A percentile compares a stretch with the other conserved stretches of the same genome.
Conservation (phyloP, 495 filamentous ascomycete species). For the Penicillium alfredii region DNA sequence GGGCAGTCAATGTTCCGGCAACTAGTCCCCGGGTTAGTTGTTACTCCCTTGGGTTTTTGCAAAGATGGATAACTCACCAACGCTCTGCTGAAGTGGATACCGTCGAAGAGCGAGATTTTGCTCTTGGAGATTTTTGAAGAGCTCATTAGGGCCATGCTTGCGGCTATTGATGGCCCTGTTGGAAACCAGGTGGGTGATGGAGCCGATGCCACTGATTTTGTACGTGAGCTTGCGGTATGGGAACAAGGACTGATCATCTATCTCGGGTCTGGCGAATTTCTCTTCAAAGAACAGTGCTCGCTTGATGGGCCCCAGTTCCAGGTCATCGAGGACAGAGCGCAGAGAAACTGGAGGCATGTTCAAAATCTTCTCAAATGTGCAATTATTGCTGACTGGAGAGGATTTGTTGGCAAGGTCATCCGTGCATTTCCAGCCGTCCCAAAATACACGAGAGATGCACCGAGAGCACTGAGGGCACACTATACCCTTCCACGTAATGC, state of each 20-base stretch:
- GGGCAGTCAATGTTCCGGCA: conserved; percentile 50
- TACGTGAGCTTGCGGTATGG: conserved; percentile 30
- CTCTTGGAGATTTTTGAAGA: conserved; percentile 57
- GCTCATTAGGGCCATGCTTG: conserved; percentile 52
- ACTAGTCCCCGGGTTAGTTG: conserved; percentile 10
- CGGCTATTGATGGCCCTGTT: conserved; percentile 44
- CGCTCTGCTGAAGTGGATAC: conserved; percentile 36
- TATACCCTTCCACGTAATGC: conserved; percentile 55
- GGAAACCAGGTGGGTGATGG: conserved; percentile 57
- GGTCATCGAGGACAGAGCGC: conserved; percentile 27
- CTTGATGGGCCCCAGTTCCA: conserved; percentile 22
- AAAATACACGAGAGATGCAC: conserved; percentile 56
- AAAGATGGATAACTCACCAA: conserved; percentile 27
- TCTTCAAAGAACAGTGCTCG: conserved; percentile 15
- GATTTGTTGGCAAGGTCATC: too few species aligned
- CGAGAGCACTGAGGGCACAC: conserved; percentile 65
- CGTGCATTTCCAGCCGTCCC: conserved; percentile 59
- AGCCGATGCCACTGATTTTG: conserved; percentile 43
- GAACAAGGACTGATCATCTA: conserved; percentile 12
- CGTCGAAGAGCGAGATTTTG: conserved; percentile 55
- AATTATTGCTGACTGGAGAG: conserved; percentile 6
- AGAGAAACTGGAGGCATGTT: conserved; percentile 25
- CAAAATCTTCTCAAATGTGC: conserved; percentile 15
- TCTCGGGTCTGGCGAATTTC: conserved; percentile 9
- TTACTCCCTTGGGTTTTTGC: neutral